Conservation (phyloP, 805 yeast species). For the Kodamaea sagamina region DNA sequence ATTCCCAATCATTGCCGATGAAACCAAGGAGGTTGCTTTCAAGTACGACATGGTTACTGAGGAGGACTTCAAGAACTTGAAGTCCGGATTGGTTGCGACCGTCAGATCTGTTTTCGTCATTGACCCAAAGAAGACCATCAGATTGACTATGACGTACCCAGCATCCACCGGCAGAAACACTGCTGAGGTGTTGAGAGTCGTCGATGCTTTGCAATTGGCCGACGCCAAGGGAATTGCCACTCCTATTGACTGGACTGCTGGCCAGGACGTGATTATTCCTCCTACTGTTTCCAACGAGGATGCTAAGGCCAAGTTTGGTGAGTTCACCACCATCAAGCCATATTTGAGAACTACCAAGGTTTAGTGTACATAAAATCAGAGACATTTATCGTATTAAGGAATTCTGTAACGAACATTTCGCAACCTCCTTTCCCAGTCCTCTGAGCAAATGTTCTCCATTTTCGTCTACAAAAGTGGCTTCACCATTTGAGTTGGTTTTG, state of each 20-base stretch:
- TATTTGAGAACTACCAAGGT: conserved; percentile 59
- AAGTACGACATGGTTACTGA: conserved; percentile 70
- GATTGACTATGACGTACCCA: conserved; percentile 67
- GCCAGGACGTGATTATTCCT: conserved; percentile 73
- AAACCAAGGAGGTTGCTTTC: conserved; percentile 58
- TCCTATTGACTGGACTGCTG: conserved; percentile 73
- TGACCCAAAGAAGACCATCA: conserved; percentile 64
- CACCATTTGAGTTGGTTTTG: conserved; percentile 30
- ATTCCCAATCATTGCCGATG: conserved; percentile 73
- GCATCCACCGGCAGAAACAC: conserved; percentile 78
- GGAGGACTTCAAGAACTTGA: conserved; percentile 66
- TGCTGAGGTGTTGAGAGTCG: conserved; percentile 68
- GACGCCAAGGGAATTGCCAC: conserved; percentile 65
- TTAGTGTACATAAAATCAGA: not conserved
- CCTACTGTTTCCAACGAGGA: conserved; percentile 62
- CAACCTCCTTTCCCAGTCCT: conserved; percentile 9
- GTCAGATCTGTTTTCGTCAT: conserved; percentile 72
- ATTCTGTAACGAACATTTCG: conserved; percentile 4
- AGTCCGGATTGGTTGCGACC: conserved; percentile 64
- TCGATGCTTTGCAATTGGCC: conserved; percentile 68
- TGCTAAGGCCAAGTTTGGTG: conserved; percentile 62
- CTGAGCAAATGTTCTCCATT: conserved; percentile 21
- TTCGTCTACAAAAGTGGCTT: conserved; percentile 29
- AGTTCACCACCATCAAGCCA: conserved; percentile 60
- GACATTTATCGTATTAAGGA: not conserved